Evolutionary conservation across 2,329 filamentous ascomycete genomes (phyloP).

Genomic region (Endothia cerciana): DNA sequence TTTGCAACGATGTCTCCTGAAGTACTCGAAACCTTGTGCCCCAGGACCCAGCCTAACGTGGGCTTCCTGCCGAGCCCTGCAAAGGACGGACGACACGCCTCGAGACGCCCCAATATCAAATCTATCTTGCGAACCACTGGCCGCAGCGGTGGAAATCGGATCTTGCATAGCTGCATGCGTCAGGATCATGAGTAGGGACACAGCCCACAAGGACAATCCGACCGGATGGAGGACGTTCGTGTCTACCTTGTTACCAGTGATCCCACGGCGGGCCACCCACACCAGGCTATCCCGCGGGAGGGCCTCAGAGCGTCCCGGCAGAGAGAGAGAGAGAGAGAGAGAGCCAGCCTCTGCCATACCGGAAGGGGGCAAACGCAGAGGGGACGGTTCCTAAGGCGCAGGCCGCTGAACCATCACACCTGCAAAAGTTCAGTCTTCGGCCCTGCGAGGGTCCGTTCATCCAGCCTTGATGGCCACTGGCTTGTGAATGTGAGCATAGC

Average conservation of each 20-base stretch:
- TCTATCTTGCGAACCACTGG: neutral
- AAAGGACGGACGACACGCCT: slow-evolving; percentile 19
- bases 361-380: neutral
- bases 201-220: neutral
- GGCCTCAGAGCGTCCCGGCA: neutral
- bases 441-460: too few relatives aligned
- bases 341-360: too few relatives aligned
- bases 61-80: slow-evolving; percentile 8
- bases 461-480: neutral
- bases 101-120: slow-evolving; percentile 12
- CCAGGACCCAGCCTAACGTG: neutral
- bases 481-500: neutral
- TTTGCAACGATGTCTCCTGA: neutral
- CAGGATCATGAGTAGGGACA: neutral
- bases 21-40: neutral
- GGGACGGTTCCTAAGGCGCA: neutral
- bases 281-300: neutral
- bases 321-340: too few relatives aligned
- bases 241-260: neutral
- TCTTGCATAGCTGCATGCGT: neutral
- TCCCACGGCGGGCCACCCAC: neutral
- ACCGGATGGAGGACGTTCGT: neutral
- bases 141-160: neutral
- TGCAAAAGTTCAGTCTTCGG: neutral
- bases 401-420: neutral